Conservation (phyloP, 139 green algal genomes). For the Asterochloris erici region DNA sequence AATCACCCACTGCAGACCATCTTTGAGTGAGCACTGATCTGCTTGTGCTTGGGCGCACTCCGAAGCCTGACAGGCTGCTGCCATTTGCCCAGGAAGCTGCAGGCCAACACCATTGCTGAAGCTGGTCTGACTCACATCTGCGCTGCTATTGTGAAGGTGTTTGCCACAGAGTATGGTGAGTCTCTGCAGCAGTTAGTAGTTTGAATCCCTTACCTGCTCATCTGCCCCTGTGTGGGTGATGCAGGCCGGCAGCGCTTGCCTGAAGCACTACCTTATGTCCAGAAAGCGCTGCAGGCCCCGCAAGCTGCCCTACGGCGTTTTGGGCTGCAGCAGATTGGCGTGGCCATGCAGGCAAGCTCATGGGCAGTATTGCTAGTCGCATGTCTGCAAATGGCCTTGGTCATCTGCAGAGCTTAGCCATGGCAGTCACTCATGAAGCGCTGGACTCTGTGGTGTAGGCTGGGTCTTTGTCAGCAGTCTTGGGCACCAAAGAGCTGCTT, state of each 20-base stretch:
- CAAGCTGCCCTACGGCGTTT: neutral
- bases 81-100: neutral
- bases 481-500: neutral
- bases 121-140: neutral
- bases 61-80: too few relatives aligned
- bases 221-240: too few relatives aligned
- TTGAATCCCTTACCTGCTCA: neutral
- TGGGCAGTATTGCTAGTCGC: neutral
- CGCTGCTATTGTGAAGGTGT: slow-evolving; percentile 1
- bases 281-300: neutral
- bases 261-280: slow-evolving; percentile 6
- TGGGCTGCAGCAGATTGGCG: slow-evolving; percentile 6
- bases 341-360: slow-evolving; percentile 4
- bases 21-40: neutral
- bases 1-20: slow-evolving; percentile 9
- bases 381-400: neutral
- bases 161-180: slow-evolving; percentile 6
- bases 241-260: slow-evolving; percentile 5
- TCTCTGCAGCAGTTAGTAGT: neutral
- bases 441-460: neutral
- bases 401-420: neutral
- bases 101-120: neutral
- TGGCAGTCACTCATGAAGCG: too few relatives aligned
- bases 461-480: neutral
- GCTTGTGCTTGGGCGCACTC: neutral